These are phyloP conservation scores for Lepidium didymum DNA, from an alignment of 345 rosid genomes.

Conservation along the genomic window DNA sequence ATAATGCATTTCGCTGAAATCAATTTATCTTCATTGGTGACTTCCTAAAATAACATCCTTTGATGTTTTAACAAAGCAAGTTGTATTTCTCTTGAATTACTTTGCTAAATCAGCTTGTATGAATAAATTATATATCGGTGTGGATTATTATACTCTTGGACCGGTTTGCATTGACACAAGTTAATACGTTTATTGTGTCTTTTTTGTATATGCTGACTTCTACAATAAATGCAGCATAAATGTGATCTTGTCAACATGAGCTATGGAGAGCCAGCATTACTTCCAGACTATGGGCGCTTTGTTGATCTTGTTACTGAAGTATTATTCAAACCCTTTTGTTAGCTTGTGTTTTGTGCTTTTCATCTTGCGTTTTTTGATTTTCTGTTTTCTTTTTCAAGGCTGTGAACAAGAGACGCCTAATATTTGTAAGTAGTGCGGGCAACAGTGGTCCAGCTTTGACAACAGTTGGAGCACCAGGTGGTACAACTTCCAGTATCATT, in stretches of 20 bases:
- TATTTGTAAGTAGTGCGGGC: conserved; percentile 98
- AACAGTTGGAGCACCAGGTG: conserved; percentile 99
- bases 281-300: conserved; percentile 97
- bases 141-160: neutral
- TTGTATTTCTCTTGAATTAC: neutral
- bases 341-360: conserved; percentile 1
- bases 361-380: conserved; percentile 17
- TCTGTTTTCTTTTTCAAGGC: conserved; percentile 46
- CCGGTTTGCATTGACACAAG: conserved; percentile 6
- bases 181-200: neutral
- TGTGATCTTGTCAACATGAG: conserved; percentile 99
- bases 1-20: neutral
- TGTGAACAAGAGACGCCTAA: conserved; percentile 75
- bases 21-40: neutral
- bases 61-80: neutral
- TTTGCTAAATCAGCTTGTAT: conserved; percentile 1
- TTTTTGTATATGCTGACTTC: conserved; percentile 8
- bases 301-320: conserved; percentile 94
- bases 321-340: conserved; percentile 22
- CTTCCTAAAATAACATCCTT: neutral
- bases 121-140: neutral
- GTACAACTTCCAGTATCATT: conserved; percentile 89
- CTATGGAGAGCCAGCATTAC: conserved; percentile 74
- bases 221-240: conserved; percentile 58
- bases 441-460: conserved; percentile 95